Base-by-base conservation (phyloP, 768 basidiomycete genomes). In the Kwoniella botswanensis region DNA sequence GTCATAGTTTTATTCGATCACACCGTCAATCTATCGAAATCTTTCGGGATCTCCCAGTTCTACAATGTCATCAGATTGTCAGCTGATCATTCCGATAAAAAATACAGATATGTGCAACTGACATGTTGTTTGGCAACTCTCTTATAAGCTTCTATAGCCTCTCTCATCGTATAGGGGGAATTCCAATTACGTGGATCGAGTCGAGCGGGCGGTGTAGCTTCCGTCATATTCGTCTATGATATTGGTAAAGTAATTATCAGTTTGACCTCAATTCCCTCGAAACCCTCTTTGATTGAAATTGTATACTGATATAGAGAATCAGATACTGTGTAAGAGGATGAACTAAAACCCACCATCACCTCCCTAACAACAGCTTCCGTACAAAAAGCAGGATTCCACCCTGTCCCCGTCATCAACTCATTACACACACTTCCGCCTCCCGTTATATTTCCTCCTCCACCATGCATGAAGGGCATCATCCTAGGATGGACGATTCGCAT, bases 401-500 rank as follows among this genome's bases (percentile, higher is more conserved):
- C 77, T 9, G 68, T 78, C 18, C 65, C 44, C 57, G 77, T 78
- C 61, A 78, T 56, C 11, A 78, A 67, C 65, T 78, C 77, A 52
- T 78, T 76, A 62, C 77, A 78, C n/a, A 78, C 65, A 4, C 72
- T 74, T 10, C 77, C 77, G 0, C 77, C 77, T 0, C 65, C 74
- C 0, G 74, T 78, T 60, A 78, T 78, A 63, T 78, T 76, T 0
- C 77, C 77, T 24, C 77, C 77, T 6, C 77, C 77, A 42, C 77
- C 74, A 9, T 88, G 86, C 46, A 87, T 86, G 77, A 92, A 92
- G 0, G 90, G 89, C 44, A 90, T 79, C 83, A 92, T 90, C 26
- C 91, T 87, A 0, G 91, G 91, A 26, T 88, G 89, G 24, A 92
- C 86, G 42, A 92, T 88, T 67, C 91, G 87, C 83, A 92, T 91